Evolutionary conservation across 192 early-diverging fungal genomes (phyloP).

Genomic region (Linnemannia zychae): DNA sequence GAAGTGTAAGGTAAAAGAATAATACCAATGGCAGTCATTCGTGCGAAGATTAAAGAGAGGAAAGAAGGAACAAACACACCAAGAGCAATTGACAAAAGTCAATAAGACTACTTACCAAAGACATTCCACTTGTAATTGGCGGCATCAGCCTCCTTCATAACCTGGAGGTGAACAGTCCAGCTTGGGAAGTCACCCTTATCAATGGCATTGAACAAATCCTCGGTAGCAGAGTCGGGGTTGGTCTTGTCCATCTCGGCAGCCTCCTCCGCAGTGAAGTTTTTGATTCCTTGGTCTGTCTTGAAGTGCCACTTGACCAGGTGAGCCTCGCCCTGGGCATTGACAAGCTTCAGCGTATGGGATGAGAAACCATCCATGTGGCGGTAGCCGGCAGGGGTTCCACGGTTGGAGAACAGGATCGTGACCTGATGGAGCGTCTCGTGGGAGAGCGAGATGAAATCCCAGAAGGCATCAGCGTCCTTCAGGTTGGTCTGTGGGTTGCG

Average conservation of each 20-base stretch:
- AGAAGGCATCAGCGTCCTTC: conserved; percentile 76
- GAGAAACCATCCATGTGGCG: conserved; percentile 89
- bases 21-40: background rate
- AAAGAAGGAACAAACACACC: background rate
- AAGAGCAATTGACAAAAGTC: background rate
- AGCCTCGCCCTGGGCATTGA: conserved; percentile 75
- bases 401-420: conserved; percentile 86
- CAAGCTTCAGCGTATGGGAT: conserved; percentile 82
- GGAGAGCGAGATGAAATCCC: conserved; percentile 84
- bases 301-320: conserved; percentile 91
- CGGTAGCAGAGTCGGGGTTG: conserved; percentile 83
- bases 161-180: conserved; percentile 82
- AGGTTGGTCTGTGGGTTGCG: conserved; percentile 84
- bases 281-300: conserved; percentile 83
- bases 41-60: background rate
- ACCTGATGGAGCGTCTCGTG: conserved; percentile 87
- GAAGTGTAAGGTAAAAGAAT: background rate
- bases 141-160: conserved; percentile 80
- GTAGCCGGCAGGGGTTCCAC: conserved; percentile 83
- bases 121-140: conserved; percentile 80
- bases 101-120: conserved; percentile 55
- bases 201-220: conserved; percentile 83
- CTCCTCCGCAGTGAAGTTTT: conserved; percentile 75
- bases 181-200: conserved; percentile 75
- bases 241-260: conserved; percentile 68